These are phyloP conservation scores for Phaseolus coccineus DNA, from an alignment of 331 rosid genomes.

Conservation along the genomic window DNA sequence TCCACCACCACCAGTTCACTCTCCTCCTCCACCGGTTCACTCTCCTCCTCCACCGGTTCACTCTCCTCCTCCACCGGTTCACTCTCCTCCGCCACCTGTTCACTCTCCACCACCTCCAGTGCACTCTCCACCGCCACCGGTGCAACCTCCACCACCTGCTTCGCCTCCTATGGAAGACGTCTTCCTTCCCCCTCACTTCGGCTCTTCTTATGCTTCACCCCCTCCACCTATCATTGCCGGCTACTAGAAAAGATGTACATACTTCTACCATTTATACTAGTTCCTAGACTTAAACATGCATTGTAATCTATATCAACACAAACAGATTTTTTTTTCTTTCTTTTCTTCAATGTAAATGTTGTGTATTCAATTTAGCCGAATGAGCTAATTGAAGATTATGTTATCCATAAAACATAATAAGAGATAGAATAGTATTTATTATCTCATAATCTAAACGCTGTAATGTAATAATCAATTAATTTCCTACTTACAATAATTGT, in stretches of 20 bases:
- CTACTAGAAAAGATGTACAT: conserved; percentile 44
- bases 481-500: neutral
- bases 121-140: conserved; percentile 11
- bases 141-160: neutral
- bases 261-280: conserved; percentile 30
- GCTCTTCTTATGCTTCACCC: conserved; percentile 64
- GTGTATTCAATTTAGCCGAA: neutral
- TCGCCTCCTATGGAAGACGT: conserved; percentile 37
- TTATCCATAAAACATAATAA: neutral
- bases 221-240: conserved; percentile 66
- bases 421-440: neutral
- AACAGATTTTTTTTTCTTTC: neutral
- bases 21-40: neutral
- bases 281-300: conserved; percentile 16
- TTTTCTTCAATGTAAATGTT: neutral
- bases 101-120: neutral
- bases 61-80: neutral
- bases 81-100: neutral
- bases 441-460: neutral
- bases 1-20: neutral
- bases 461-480: neutral
- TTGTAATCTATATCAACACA: no score
- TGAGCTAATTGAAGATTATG: neutral
- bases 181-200: conserved; percentile 54
- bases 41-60: neutral